phyloP scores from a whole-genome alignment of 192 early-diverging fungal genomes.

The Coemansia sp. region DNA sequence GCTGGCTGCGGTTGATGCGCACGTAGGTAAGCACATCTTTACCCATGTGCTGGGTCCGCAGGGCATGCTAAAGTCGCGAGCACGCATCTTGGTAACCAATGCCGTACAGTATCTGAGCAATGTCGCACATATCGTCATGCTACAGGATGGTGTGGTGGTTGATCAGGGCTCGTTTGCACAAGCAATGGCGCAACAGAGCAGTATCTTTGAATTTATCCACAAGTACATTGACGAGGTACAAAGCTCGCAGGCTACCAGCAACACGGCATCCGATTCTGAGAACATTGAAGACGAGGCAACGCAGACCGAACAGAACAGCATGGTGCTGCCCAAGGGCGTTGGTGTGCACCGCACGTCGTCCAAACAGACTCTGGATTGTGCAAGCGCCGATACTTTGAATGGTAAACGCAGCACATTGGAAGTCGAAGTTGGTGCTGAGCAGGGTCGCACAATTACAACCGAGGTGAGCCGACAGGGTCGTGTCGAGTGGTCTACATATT shows the following conservation, averaged over 20 bases:
- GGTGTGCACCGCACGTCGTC: not conserved
- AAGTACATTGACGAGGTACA: not conserved
- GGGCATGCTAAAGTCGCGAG: constrained; percentile 47
- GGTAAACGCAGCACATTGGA: not conserved
- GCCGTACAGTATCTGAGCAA: constrained; percentile 52
- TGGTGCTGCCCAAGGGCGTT: not conserved
- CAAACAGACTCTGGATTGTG: not conserved
- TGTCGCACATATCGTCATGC: constrained; percentile 47
- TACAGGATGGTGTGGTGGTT: constrained; percentile 15
- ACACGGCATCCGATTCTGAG: not conserved
- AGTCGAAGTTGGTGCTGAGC: not conserved
- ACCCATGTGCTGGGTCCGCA: constrained; percentile 51
- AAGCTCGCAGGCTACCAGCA: no score
- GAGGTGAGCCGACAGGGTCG: not conserved
- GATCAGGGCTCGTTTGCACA: not conserved
- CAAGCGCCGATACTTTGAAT: not conserved
- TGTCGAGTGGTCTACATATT: not conserved
- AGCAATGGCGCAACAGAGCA: not conserved
- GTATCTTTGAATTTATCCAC: constrained; percentile 8
- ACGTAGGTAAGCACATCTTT: constrained; percentile 61
- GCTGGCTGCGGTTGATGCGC: constrained; percentile 64
- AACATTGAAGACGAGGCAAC: not conserved
- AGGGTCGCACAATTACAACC: not conserved
- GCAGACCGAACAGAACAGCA: no score
- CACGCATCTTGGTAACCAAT: constrained; percentile 60